These are phyloP conservation scores for Paraleonurus japonicus DNA, from an alignment of 257 asterid species.

Conservation along the genomic window DNA sequence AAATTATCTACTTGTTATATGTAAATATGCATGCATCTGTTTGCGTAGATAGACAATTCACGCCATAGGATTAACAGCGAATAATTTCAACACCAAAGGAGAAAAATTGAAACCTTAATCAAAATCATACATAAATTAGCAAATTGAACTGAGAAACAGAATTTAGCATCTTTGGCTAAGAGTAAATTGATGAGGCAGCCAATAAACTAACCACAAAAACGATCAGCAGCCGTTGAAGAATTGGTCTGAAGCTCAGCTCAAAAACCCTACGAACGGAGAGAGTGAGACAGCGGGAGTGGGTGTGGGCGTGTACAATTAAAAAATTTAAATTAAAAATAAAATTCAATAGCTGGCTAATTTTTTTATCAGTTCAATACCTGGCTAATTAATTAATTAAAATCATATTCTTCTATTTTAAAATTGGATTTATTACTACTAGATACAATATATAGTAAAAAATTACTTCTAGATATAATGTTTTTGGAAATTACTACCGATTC, in stretches of 20 bases:
- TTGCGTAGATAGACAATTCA: background rate
- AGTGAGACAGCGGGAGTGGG: background rate
- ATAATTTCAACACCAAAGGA: background rate
- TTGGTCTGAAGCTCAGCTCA: background rate
- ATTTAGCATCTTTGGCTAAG: background rate
- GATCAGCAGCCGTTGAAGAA: constrained; percentile 1
- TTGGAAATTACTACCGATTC: too few species aligned
- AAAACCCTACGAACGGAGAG: background rate
- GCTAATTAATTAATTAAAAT: too few species aligned
- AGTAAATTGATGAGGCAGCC: background rate
- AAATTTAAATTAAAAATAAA: too few species aligned
- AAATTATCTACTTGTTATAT: background rate
- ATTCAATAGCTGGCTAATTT: too few species aligned
- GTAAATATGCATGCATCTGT: background rate
- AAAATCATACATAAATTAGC: background rate
- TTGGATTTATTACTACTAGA: too few species aligned
- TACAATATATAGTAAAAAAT: too few species aligned
- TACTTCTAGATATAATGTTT: too few species aligned
- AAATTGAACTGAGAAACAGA: background rate
- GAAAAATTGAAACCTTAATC: background rate
- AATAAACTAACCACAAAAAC: constrained; percentile 10
- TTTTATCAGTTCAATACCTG: too few species aligned
- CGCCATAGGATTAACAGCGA: background rate
- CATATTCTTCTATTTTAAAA: too few species aligned
- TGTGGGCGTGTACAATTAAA: too few species aligned